Evolutionary conservation across 1,139 yeast species (phyloP).

Genomic region (Candida freyschussii): DNA sequence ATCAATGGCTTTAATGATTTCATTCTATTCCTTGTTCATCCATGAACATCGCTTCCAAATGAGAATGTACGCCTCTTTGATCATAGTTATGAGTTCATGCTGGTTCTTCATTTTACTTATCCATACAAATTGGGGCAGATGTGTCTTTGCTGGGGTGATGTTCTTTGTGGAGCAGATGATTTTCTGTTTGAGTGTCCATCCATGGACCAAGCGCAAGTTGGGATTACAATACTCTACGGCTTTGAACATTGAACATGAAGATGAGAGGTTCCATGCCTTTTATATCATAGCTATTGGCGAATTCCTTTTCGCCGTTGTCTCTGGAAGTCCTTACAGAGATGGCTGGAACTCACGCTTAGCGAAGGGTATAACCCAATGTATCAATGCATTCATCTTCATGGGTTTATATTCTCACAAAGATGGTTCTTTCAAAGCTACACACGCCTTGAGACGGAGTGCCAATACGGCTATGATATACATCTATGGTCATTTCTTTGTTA

Average conservation of each 20-base stretch:
- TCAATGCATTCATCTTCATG: slow-evolving; percentile 46
- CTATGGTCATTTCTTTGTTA: slow-evolving; percentile 47
- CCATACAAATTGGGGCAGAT: slow-evolving; percentile 38
- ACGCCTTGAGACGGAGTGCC: slow-evolving; percentile 50
- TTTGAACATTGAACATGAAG: slow-evolving; percentile 62
- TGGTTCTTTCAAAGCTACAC: slow-evolving; percentile 44
- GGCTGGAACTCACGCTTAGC: slow-evolving; percentile 43
- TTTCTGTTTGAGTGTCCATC: slow-evolving; percentile 37
- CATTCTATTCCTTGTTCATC: slow-evolving; percentile 45
- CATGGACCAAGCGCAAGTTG: slow-evolving; percentile 40
- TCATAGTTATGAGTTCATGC: slow-evolving; percentile 34
- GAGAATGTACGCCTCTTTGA: slow-evolving; percentile 35
- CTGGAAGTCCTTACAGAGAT: slow-evolving; percentile 41
- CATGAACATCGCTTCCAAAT: slow-evolving; percentile 53
- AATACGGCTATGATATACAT: slow-evolving; percentile 45
- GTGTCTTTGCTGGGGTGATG: slow-evolving; percentile 42
- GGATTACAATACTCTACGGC: slow-evolving; percentile 51
- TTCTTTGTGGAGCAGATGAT: slow-evolving; percentile 41
- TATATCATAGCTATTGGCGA: slow-evolving; percentile 66
- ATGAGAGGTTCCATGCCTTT: slow-evolving; percentile 54
- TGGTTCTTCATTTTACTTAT: slow-evolving; percentile 47
- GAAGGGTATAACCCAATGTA: slow-evolving; percentile 45
- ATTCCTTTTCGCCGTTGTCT: slow-evolving; percentile 54
- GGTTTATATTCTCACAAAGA: slow-evolving; percentile 57
- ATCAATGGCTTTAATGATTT: slow-evolving; percentile 33